These are phyloP conservation scores for Prunus mira DNA, from an alignment of 306 rosid species.

Conservation along the genomic window DNA sequence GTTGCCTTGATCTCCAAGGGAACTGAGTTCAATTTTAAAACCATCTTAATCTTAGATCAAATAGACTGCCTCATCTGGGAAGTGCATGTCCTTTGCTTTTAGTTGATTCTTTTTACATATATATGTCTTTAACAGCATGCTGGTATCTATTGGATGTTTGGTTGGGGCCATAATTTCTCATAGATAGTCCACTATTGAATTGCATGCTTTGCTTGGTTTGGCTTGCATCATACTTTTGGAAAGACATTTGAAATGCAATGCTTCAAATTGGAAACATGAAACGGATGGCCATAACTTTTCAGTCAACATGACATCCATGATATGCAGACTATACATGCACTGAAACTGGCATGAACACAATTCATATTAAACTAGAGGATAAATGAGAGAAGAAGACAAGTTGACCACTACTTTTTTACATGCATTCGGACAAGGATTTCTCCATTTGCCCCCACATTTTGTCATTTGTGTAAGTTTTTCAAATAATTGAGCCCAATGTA, in stretches of 20 bases:
- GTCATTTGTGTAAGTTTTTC: neutral
- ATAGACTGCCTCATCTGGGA: too few species aligned
- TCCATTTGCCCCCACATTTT: slow-evolving; percentile 7
- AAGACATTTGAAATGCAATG: neutral
- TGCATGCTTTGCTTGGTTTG: neutral
- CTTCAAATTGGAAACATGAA: neutral
- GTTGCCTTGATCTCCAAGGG: too few species aligned
- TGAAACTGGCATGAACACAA: neutral
- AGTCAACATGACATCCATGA: slow-evolving; percentile 8
- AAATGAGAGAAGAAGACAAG: neutral
- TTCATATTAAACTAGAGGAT: neutral
- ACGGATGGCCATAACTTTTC: neutral
- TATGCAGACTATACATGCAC: neutral
- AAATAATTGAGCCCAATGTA: too few species aligned
- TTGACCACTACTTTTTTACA: slow-evolving; percentile 10
- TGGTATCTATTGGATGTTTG: neutral
- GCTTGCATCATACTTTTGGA: neutral
- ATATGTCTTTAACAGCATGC: neutral
- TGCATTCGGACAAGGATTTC: slow-evolving; percentile 2
- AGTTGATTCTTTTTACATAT: too few species aligned
- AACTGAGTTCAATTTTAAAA: too few species aligned
- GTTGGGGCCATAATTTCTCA: neutral
- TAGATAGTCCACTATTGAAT: neutral
- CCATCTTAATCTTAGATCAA: too few species aligned
- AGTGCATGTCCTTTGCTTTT: too few species aligned